Percentiles rank a stretch among this genome's conserved stretches.
phyloP scores from a whole-genome alignment of 305 asterid genomes.

The Solanum hybrid region DNA sequence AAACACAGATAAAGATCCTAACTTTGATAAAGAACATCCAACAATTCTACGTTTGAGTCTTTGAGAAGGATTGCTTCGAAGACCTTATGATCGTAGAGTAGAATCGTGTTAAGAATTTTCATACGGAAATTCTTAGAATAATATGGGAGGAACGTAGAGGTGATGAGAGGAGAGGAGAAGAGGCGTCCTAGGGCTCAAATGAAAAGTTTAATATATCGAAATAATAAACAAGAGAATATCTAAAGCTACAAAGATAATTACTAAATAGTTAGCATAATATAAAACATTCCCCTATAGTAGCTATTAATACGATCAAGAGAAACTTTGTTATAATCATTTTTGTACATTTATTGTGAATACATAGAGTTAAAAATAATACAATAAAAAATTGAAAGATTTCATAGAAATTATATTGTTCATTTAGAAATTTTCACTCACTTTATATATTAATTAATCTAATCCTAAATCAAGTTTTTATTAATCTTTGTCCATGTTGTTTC shows the following conservation, averaged over 20 bases:
- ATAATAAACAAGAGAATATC: not conserved
- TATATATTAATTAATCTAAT: not conserved
- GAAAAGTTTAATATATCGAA: too few relatives aligned
- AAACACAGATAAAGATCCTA: not conserved
- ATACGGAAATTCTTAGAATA: too few relatives aligned
- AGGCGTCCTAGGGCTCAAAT: not conserved
- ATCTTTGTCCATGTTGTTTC: not conserved
- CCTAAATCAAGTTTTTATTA: not conserved
- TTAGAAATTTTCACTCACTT: not conserved
- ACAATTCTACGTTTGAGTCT: not conserved
- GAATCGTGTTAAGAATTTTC: not conserved
- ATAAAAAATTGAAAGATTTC: too few relatives aligned
- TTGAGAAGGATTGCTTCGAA: not conserved
- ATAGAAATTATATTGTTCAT: not conserved
- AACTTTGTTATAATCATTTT: not conserved
- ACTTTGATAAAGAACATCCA: not conserved
- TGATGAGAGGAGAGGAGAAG: not conserved
- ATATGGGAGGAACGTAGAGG: too few relatives aligned
- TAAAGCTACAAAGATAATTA: not conserved
- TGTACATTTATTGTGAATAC: not conserved
- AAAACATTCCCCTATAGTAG: not conserved
- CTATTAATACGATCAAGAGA: not conserved
- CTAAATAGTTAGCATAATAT: not conserved
- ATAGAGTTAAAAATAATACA: too few relatives aligned
- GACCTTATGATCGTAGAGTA: not conserved